Evolutionary conservation across 345 rosid species (phyloP).

Genomic region (Boechera stricta): DNA sequence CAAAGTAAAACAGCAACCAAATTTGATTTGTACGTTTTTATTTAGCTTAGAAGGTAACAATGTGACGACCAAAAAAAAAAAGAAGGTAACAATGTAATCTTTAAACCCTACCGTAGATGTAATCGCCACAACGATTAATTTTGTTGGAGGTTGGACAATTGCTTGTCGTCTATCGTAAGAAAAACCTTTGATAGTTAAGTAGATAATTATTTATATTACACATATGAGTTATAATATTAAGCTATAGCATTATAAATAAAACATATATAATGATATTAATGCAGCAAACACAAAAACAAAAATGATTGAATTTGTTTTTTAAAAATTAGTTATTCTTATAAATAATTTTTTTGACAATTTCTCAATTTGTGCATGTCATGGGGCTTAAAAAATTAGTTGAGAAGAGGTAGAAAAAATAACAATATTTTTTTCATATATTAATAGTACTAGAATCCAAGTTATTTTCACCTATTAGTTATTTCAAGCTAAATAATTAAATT

Average conservation of each 20-base stretch:
- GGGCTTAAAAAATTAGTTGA: too few species aligned
- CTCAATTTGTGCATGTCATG: too few species aligned
- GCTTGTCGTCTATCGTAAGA: not conserved
- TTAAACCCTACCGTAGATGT: not conserved
- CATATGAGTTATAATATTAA: not conserved
- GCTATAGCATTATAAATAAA: not conserved
- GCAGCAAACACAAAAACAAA: not conserved
- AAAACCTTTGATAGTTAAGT: not conserved
- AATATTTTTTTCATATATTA: not conserved
- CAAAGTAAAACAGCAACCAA: conserved; percentile 8
- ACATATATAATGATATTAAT: not conserved
- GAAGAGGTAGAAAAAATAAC: not conserved
- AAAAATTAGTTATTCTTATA: not conserved
- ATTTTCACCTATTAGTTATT: not conserved
- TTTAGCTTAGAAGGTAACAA: conserved; percentile 35
- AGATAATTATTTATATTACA: not conserved
- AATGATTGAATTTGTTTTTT: not conserved
- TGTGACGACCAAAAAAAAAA: not conserved
- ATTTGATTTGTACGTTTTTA: not conserved
- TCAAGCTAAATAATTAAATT: not conserved
- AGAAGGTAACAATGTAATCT: conserved; percentile 28
- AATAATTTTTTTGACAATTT: too few species aligned
- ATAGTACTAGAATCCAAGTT: not conserved
- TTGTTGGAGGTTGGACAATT: not conserved
- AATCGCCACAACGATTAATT: not conserved